Evolutionary conservation across 2,329 filamentous ascomycete species (phyloP), one percentile per base, ranked within the genome.

Genomic region (Aspergillus pseudotamarii): DNA sequence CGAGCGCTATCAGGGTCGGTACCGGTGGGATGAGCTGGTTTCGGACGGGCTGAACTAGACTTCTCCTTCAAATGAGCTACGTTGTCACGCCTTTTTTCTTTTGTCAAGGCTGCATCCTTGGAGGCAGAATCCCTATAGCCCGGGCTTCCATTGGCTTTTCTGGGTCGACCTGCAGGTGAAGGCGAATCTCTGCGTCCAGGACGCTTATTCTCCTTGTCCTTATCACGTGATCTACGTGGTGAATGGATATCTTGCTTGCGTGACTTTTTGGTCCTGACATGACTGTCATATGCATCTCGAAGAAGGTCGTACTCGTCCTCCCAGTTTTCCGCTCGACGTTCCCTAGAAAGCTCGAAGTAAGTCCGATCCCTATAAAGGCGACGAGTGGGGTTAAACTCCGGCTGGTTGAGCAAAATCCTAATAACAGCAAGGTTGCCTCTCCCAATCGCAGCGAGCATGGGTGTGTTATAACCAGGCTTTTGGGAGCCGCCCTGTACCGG

Each of bases 381-480:
- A 62, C 90, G 88, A 0, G 92, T 93, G 0, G 95, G 94, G 71
- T 99, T 90, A 74, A 98, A 97, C 30, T 85, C 83, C 55, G 86
- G 86, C 71, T 95, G 92, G 64, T 89, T 88, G 8, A 97, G 82
- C 9, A 97, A 84, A 12, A 97, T 81, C 62, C 91, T 87, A 51
- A 99, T 88, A 62, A 97, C 92, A 68, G 92, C 91, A 57, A 95
- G 85, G 71, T 97, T 95, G 5, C 87, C 88, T 69, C 94, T 91
- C 19, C 95, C 94, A 68, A 99, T 97, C 1, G 95, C 94, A 63
- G 94, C 93, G 43, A 97, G 86, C 83, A 99, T 96, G 1, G 95
- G 95, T 1, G 94, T 98, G 58, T 94, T 91, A 72, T 91, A 89
- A 62, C 95, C 93, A 48, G 85, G 79, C 63, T 86, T 82, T 34